A percentile compares a stretch with the other conserved stretches of the same genome.
These are phyloP conservation scores for Citrullus mucosospermus DNA, from an alignment of 306 rosid species.

Conservation along the genomic window DNA sequence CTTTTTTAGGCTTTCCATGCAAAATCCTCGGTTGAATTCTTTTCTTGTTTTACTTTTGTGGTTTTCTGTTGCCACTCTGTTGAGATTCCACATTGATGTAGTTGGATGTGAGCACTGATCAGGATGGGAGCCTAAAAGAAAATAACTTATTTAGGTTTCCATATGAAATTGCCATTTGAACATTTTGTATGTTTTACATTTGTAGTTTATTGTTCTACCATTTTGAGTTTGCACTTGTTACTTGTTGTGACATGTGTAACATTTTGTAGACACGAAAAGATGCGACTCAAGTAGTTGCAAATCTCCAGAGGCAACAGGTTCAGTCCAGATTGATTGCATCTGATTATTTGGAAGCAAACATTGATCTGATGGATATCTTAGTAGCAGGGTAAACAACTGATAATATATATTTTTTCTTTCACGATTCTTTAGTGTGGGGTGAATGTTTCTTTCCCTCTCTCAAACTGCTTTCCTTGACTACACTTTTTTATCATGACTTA, in stretches of 20 bases:
- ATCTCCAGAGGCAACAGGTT: constrained; percentile 93
- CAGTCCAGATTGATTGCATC: constrained; percentile 89
- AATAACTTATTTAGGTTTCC: not conserved
- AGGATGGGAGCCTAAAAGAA: not conserved
- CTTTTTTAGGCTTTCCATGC: not conserved
- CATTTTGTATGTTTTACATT: not conserved
- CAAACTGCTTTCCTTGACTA: not conserved
- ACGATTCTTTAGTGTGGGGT: not conserved
- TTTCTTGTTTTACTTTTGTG: not conserved
- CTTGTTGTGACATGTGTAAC: not conserved
- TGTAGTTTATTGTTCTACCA: not conserved
- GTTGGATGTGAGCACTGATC: constrained; percentile 51
- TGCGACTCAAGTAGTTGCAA: constrained; percentile 96
- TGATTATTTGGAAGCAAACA: constrained; percentile 78
- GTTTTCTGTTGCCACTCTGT: not conserved
- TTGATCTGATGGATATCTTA: constrained; percentile 76
- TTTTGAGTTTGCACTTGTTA: not conserved
- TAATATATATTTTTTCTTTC: not conserved
- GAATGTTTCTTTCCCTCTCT: not conserved
- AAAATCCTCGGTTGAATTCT: not conserved
- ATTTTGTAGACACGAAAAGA: constrained; percentile 77
- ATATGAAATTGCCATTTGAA: not conserved
- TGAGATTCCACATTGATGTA: constrained; percentile 3
- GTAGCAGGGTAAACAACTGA: constrained; percentile 54
- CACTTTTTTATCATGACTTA: not conserved